These are phyloP conservation scores for Sporisorium reilianum DNA, from an alignment of 1,284 basidiomycete species.

Conservation along the genomic window DNA sequence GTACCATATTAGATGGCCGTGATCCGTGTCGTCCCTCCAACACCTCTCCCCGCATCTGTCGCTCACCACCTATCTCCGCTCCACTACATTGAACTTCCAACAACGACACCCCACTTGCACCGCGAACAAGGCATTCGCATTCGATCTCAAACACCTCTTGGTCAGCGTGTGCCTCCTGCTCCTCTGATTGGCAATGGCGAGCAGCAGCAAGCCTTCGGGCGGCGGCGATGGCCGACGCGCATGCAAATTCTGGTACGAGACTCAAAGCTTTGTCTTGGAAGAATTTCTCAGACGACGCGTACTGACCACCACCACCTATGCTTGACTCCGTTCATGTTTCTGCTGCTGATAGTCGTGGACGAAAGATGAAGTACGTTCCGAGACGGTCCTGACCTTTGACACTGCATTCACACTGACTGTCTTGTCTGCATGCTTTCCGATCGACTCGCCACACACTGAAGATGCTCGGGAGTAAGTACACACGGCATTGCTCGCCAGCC, in stretches of 20 bases:
- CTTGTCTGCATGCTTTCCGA: neutral
- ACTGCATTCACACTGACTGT: neutral
- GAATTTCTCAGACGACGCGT: slow-evolving; percentile 1
- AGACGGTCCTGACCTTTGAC: neutral
- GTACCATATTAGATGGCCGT: neutral
- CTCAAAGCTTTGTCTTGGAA: neutral
- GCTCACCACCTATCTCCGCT: neutral
- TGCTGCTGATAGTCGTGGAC: slow-evolving; percentile 18
- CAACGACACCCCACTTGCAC: neutral
- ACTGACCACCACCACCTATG: neutral
- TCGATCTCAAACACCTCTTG: neutral
- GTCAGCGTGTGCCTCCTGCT: neutral
- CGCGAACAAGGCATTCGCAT: neutral
- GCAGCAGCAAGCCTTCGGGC: neutral
- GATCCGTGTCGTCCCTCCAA: neutral
- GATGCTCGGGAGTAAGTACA: slow-evolving; percentile 35
- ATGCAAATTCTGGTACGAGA: slow-evolving; percentile 11
- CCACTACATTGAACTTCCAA: neutral
- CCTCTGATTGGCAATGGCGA: neutral
- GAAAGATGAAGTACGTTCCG: slow-evolving; percentile 50
- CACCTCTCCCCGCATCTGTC: neutral
- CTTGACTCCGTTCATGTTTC: neutral
- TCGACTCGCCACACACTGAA: neutral
- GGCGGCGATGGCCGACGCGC: neutral
- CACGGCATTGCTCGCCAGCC: neutral